phyloP scores from a whole-genome alignment of 148 eudicot genomes.

The Talinum fruticosum region DNA sequence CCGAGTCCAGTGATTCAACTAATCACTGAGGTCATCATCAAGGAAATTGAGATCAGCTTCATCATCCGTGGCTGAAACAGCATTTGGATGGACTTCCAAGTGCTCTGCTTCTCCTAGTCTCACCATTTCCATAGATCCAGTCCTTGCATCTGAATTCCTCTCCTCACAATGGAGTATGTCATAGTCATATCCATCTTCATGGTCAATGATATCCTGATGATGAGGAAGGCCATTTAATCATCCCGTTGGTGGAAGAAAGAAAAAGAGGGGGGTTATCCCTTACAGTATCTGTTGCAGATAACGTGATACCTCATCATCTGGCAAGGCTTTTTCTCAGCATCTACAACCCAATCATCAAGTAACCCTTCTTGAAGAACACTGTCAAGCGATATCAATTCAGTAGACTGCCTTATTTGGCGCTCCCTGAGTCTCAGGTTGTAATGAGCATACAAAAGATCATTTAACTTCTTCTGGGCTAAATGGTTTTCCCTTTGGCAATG shows the following conservation, averaged over 20 bases:
- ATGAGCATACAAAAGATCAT: slow-evolving; percentile 66
- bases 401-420: slow-evolving; percentile 56
- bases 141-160: slow-evolving; percentile 40
- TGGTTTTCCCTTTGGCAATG: slow-evolving; percentile 50
- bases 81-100: slow-evolving; percentile 47
- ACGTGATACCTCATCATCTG: slow-evolving; percentile 69
- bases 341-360: slow-evolving; percentile 73
- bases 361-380: slow-evolving; percentile 66
- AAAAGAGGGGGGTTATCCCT: not conserved
- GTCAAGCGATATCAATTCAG: slow-evolving; percentile 51
- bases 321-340: slow-evolving; percentile 53
- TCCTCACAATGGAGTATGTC: slow-evolving; percentile 65
- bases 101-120: slow-evolving; percentile 60
- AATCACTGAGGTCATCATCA: slow-evolving; percentile 42
- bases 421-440: slow-evolving; percentile 89
- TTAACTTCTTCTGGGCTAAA: slow-evolving; percentile 63
- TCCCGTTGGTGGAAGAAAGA: not conserved
- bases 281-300: slow-evolving; percentile 1
- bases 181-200: slow-evolving; percentile 62
- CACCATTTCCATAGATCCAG: slow-evolving; percentile 52
- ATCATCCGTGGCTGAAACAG: slow-evolving; percentile 43
- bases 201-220: slow-evolving; percentile 54
- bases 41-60: slow-evolving; percentile 38
- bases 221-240: slow-evolving; percentile 7
- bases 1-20: not conserved